A percentile compares a stretch with the other conserved stretches of the same genome.
These are phyloP conservation scores for Diatrype stigma DNA, from an alignment of 2,329 filamentous ascomycete species.

Conservation along the genomic window DNA sequence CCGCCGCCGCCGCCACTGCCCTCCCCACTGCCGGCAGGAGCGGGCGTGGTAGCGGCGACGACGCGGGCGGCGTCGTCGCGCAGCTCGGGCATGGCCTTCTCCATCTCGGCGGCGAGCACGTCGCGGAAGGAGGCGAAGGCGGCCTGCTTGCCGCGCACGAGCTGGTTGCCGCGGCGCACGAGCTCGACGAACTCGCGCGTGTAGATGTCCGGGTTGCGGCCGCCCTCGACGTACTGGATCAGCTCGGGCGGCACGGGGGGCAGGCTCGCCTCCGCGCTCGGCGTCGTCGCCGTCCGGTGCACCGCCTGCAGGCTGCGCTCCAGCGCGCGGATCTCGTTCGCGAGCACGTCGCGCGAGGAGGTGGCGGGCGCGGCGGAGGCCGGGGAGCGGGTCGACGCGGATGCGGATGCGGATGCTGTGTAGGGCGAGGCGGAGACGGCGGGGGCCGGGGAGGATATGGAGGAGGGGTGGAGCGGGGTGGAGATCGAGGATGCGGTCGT, in stretches of 20 bases:
- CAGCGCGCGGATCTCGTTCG: constrained; percentile 45
- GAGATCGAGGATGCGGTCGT: constrained; percentile 10
- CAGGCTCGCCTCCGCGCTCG: constrained; percentile 28
- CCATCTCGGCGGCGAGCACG: constrained; percentile 56
- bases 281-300: constrained; percentile 36
- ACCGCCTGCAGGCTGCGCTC: constrained; percentile 35
- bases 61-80: constrained; percentile 48
- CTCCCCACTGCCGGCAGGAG: neutral
- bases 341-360: constrained; percentile 53
- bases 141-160: constrained; percentile 59
- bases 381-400: constrained; percentile 1
- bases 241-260: constrained; percentile 58
- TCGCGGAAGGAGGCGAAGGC: constrained; percentile 61
- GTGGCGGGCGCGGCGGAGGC: neutral
- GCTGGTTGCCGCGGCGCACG: constrained; percentile 61
- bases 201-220: constrained; percentile 71
- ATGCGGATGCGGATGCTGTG: neutral
- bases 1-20: neutral
- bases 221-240: constrained; percentile 65
- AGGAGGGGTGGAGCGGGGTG: neutral
- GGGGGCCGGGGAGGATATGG: neutral
- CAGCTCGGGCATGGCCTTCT: constrained; percentile 56
- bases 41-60: constrained; percentile 41
- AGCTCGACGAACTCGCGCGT: constrained; percentile 70
- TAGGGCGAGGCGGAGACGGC: neutral